Evolutionary conservation across 2,329 filamentous ascomycete species (phyloP), one percentile per base, ranked within the genome.

Genomic region (Akanthomyces uredinophilus): DNA sequence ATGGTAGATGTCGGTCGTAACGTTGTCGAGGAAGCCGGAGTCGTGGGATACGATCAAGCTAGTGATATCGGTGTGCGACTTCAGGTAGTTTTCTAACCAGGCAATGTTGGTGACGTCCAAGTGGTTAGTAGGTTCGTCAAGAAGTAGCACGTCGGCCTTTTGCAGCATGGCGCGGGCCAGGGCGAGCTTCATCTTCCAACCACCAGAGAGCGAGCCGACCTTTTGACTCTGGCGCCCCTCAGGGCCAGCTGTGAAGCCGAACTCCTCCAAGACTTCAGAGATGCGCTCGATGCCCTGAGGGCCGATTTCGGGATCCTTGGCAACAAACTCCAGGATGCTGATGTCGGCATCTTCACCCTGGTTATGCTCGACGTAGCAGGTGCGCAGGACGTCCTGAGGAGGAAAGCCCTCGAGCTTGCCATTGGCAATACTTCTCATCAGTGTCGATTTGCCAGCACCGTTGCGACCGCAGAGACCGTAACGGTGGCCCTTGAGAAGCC

Each of bases 181-280:
- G 67, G 95, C 95, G 65, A 99, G 81, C 87, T 99, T 99, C 95
- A 99, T 99, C 85, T 98, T 98, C 95, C 95, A 99, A 73, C 95
- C 95, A 78, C 95, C 95, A 49, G 95, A 98, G 41, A 99, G 79
- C 22, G 94, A 97, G 68, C 95, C 95, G 63, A 99, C 95, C 70
- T 89, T 91, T 74, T 97, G 87, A 6, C 88, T 84, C 76, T 98
- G 95, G 64, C 92, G 87, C 64, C 94, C 95, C 67, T 95, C 90
- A 0, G 92, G 92, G 3, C 94, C 94, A 65, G 90, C 78, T 24
- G 91, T 96, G 79, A 99, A 99, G 49, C 96, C 96, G 70, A 99
- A 95, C 74, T 98, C 93, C 55, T 87, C 83, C 65, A 99, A 78
- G 64, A 98, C 94, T 64, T 86, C 82, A 2, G 88, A 88, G 68